These are phyloP conservation scores for Tetrapyrgos nigripes DNA, from an alignment of 1,284 basidiomycete species.

Conservation along the genomic window DNA sequence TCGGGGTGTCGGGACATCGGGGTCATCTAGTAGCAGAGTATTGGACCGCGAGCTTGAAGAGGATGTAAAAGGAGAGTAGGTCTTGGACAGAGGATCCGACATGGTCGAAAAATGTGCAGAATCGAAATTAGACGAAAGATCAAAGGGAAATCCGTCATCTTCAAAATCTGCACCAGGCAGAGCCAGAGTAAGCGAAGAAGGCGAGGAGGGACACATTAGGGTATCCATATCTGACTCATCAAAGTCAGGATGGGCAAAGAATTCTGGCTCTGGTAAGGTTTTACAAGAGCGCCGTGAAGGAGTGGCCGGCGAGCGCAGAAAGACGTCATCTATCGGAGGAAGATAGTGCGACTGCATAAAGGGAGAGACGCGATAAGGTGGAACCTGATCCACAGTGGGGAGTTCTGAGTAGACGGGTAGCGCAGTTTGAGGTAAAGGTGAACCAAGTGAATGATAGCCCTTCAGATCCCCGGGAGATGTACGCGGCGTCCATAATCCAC, in stretches of 20 bases:
- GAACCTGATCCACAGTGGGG: background rate
- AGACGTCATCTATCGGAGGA: constrained; percentile 1
- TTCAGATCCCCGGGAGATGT: background rate
- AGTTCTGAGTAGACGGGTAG: background rate
- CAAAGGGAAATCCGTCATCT: background rate
- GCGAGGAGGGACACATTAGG: constrained; percentile 1
- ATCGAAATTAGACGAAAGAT: background rate
- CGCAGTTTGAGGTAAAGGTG: background rate
- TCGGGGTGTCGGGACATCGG: constrained; percentile 45
- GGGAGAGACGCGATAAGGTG: background rate
- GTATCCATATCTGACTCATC: constrained; percentile 4
- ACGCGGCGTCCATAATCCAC: constrained; percentile 1
- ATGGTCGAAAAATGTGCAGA: background rate
- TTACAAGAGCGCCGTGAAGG: background rate
- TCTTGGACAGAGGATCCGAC: background rate
- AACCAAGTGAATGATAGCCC: background rate
- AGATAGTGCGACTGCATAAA: constrained; percentile 3
- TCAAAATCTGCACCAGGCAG: constrained; percentile 9
- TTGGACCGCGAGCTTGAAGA: constrained; percentile 9
- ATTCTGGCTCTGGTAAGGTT: background rate
- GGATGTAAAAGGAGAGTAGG: background rate
- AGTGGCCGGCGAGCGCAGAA: background rate
- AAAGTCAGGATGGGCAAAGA: background rate
- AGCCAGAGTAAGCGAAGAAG: constrained; percentile 7
- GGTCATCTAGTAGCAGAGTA: constrained; percentile 48